Conservation (phyloP, 2,329 filamentous ascomycete genomes). For the Colletotrichum theobromicola region DNA sequence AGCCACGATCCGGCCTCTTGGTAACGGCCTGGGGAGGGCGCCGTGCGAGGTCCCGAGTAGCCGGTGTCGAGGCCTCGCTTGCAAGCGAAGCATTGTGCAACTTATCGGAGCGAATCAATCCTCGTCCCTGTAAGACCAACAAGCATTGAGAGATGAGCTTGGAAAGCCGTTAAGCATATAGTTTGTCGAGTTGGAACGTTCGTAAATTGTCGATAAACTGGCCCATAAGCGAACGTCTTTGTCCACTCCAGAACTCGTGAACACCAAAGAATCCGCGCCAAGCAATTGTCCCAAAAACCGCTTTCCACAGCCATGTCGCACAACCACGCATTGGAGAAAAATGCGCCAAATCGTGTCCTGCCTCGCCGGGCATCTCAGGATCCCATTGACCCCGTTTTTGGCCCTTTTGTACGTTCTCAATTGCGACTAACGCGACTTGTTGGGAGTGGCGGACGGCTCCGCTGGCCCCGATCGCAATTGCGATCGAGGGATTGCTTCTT, state of each 20-base stretch:
- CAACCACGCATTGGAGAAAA: neutral
- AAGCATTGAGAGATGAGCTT: neutral
- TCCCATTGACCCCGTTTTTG: neutral
- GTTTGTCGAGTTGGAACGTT: neutral
- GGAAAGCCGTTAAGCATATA: neutral
- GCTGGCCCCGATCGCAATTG: conserved; percentile 21
- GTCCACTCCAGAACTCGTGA: neutral
- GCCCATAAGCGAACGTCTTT: neutral
- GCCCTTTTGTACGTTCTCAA: neutral
- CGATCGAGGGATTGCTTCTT: conserved; percentile 22
- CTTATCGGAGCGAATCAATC: neutral
- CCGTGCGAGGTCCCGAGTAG: neutral
- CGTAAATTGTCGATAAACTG: neutral
- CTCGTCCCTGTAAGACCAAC: neutral
- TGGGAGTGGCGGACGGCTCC: conserved; percentile 13
- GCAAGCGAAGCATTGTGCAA: neutral
- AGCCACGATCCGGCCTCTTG: neutral
- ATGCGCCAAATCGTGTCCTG: neutral
- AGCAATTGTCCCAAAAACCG: neutral
- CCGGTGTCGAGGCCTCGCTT: neutral
- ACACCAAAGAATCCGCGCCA: neutral
- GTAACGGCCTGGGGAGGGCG: neutral
- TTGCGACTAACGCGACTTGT: conserved; percentile 12
- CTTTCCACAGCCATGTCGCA: neutral
- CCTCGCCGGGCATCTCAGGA: neutral